These are phyloP conservation scores for Alternaria consortialis DNA, from an alignment of 2,329 filamentous ascomycete species.

Conservation along the genomic window DNA sequence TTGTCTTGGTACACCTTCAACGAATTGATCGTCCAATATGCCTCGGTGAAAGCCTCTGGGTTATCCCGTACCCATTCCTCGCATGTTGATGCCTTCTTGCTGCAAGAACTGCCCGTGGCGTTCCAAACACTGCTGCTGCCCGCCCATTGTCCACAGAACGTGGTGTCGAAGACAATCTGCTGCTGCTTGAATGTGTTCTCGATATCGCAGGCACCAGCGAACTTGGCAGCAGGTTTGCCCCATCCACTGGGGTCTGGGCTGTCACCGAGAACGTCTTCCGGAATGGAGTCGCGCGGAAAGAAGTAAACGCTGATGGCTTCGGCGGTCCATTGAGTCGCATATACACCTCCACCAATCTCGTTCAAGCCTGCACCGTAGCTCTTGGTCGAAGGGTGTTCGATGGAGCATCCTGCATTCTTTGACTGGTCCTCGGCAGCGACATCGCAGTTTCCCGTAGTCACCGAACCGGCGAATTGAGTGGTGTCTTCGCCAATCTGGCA, in stretches of 20 bases:
- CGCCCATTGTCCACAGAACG: conserved; percentile 90
- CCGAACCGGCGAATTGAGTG: conserved; percentile 59
- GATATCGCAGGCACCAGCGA: conserved; percentile 75
- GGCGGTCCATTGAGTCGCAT: conserved; percentile 70
- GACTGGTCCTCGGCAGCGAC: conserved; percentile 52
- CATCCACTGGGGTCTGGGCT: conserved; percentile 73
- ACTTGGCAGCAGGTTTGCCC: conserved; percentile 73
- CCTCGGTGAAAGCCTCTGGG: conserved; percentile 73
- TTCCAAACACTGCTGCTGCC: conserved; percentile 69
- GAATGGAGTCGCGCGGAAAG: conserved; percentile 75
- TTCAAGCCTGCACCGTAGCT: conserved; percentile 66
- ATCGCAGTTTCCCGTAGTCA: conserved; percentile 61
- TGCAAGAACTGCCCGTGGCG: conserved; percentile 62
- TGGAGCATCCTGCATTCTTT: conserved; percentile 55
- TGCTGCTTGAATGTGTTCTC: conserved; percentile 73
- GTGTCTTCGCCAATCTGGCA: conserved; percentile 52
- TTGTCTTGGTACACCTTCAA: conserved; percentile 51
- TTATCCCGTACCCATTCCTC: conserved; percentile 75
- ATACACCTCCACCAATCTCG: conserved; percentile 55
- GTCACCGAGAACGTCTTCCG: conserved; percentile 67
- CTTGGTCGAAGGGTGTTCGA: conserved; percentile 50
- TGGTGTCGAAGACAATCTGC: conserved; percentile 81
- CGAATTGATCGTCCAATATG: conserved; percentile 75
- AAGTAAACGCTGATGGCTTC: conserved; percentile 80
- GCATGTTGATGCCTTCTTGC: conserved; percentile 70